Evolutionary conservation across 148 eudicot genomes (phyloP), one percentile per base, ranked within the genome.

Genomic region (Dianthus caryophyllus): DNA sequence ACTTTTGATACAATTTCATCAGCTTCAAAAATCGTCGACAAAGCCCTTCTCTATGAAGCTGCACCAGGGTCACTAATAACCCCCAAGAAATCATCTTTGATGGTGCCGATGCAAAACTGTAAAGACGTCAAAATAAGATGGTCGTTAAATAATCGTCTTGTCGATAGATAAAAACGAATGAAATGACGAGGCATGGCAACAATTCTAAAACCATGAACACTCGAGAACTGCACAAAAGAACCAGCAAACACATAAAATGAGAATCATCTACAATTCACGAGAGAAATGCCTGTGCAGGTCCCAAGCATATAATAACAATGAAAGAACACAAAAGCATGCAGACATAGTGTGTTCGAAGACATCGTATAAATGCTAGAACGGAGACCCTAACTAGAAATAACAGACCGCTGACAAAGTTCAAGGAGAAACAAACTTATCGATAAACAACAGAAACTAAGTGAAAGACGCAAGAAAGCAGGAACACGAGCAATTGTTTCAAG

Each of bases 31-130:
- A 61, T 18, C 21, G 5, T 38, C 47, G 47, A 57, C 9, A 27
- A 17, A 43, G 51, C 18, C 13, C 41, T 17, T 33, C 43, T 27
- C 71, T 73, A 87, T 0, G 81, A 64, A 71, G 80, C 66, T 38
- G 84, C 69, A 9, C 84, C 84, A 9, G 88, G 93, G 67, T 87
- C 90, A 73, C 91, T 88, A 30, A 87, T 85, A 61, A 88, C 96
- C 9, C 97, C 97, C 80, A 91, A 71, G 74, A 88, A 88, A 65
- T 88, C 97, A 30, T 88, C 96, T 67, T 88, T 91, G 16, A 91
- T 91, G 58, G 96, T 91, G 50, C 97, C 97, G 65, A 91, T 87
- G 79, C 96, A 91, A 80, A 91, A 91, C 97, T 91, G 91, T 69
- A 73, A 63, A 26, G 50, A 30, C 16, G 1, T 41, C 29, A 61